A percentile compares a stretch with the other conserved stretches of the same genome.
These are phyloP conservation scores for Smittium culicis DNA, from an alignment of 371 early-diverging fungal species.

Conservation along the genomic window DNA sequence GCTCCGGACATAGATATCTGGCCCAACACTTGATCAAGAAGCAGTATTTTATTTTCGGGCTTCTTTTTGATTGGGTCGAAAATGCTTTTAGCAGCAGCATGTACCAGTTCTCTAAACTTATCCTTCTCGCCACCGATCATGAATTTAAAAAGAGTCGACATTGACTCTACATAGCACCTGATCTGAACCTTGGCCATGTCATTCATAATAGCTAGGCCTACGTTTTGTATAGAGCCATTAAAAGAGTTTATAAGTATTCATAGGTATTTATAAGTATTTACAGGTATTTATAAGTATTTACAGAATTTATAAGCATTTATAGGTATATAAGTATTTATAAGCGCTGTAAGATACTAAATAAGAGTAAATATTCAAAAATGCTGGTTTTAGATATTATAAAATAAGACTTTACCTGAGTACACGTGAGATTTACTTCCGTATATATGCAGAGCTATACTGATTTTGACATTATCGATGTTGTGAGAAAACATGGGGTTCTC, in stretches of 20 bases:
- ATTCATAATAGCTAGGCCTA: conserved; percentile 72
- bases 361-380: background rate
- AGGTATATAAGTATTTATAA: too few species aligned
- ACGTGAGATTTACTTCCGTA: conserved; percentile 94
- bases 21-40: conserved; percentile 68
- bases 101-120: conserved; percentile 60
- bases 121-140: conserved; percentile 79
- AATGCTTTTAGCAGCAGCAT: conserved; percentile 61
- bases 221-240: conserved; percentile 11
- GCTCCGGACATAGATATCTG: conserved; percentile 66
- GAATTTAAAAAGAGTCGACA: conserved; percentile 75
- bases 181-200: conserved; percentile 75
- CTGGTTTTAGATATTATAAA: background rate
- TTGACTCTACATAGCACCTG: conserved; percentile 72
- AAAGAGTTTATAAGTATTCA: too few species aligned
- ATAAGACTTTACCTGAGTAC: conserved; percentile 51
- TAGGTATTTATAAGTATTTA: too few species aligned
- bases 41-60: conserved; percentile 44
- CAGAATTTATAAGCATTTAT: too few species aligned
- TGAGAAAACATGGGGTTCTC: conserved; percentile 69
- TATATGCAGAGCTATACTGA: conserved; percentile 78
- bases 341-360: too few species aligned
- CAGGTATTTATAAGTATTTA: too few species aligned
- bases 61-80: conserved; percentile 57
- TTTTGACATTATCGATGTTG: conserved; percentile 92